These are phyloP conservation scores for Talaromyces sp. DNA, from an alignment of 2,329 filamentous ascomycete genomes.

Conservation along the genomic window DNA sequence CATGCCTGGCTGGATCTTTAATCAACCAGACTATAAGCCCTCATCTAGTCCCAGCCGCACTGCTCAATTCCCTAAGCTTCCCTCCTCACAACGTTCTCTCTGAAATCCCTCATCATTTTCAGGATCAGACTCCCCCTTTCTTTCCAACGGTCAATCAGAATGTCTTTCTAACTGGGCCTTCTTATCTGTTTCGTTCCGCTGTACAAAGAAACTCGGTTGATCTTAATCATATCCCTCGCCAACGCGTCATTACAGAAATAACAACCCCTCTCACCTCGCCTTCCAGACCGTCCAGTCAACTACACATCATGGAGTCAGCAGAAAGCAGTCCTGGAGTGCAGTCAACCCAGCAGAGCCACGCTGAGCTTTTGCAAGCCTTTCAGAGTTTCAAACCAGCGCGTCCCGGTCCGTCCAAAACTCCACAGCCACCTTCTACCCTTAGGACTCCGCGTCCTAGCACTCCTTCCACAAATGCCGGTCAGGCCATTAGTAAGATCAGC, in stretches of 20 bases:
- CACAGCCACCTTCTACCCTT: background rate
- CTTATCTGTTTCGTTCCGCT: background rate
- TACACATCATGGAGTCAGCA: slow-evolving; percentile 2
- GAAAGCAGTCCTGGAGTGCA: background rate
- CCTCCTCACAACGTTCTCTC: background rate
- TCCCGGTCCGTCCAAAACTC: background rate
- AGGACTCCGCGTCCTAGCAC: background rate
- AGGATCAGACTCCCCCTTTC: background rate
- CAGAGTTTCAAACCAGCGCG: slow-evolving; percentile 4
- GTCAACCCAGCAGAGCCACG: background rate
- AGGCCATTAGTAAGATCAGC: background rate
- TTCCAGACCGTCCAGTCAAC: background rate
- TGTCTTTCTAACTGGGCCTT: background rate
- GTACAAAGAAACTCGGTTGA: background rate
- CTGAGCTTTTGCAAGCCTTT: slow-evolving; percentile 9
- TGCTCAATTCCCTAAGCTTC: background rate
- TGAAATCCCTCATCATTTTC: background rate
- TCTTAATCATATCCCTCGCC: background rate
- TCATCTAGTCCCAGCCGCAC: background rate
- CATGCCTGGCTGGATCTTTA: background rate
- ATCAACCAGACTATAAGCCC: background rate
- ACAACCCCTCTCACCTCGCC: background rate
- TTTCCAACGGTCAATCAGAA: background rate
- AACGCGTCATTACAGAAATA: background rate
- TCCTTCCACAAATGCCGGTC: background rate